These are phyloP conservation scores for Tilletia setariae DNA, from an alignment of 1,284 basidiomycete species.

Conservation along the genomic window DNA sequence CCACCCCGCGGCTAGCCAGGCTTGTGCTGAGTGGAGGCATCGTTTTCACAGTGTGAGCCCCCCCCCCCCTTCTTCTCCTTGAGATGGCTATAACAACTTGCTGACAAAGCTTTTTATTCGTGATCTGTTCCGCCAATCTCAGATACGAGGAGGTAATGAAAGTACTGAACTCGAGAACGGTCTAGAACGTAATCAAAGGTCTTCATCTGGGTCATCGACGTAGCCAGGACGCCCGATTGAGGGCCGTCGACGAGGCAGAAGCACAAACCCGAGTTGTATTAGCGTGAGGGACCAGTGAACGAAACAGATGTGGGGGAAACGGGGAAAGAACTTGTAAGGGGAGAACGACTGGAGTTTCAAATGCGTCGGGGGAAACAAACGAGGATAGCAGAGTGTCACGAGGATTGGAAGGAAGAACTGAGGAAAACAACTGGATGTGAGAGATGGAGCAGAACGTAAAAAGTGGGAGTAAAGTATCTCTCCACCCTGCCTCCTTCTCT, in stretches of 20 bases:
- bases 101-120: neutral
- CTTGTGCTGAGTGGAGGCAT: slow-evolving; percentile 83
- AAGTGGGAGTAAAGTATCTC: too few relatives aligned
- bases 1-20: slow-evolving; percentile 60
- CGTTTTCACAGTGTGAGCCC: slow-evolving; percentile 82
- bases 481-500: too few relatives aligned
- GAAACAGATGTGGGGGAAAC: neutral
- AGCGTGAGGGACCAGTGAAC: too few relatives aligned
- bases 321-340: too few relatives aligned
- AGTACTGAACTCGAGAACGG: slow-evolving; percentile 31
- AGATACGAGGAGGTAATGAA: slow-evolving; percentile 40
- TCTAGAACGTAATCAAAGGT: slow-evolving; percentile 27
- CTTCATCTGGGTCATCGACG: too few relatives aligned
- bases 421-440: too few relatives aligned
- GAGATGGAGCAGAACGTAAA: too few relatives aligned
- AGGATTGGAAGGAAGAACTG: neutral
- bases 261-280: too few relatives aligned
- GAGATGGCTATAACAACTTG: neutral
- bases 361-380: too few relatives aligned
- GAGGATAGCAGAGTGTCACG: neutral
- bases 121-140: too few relatives aligned
- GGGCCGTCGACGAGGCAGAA: too few relatives aligned
- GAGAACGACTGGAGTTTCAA: too few relatives aligned
- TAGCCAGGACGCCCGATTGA: neutral
- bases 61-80: neutral